Conservation (phyloP, 2,329 filamentous ascomycete genomes). For the Lecanicillium sp. region DNA sequence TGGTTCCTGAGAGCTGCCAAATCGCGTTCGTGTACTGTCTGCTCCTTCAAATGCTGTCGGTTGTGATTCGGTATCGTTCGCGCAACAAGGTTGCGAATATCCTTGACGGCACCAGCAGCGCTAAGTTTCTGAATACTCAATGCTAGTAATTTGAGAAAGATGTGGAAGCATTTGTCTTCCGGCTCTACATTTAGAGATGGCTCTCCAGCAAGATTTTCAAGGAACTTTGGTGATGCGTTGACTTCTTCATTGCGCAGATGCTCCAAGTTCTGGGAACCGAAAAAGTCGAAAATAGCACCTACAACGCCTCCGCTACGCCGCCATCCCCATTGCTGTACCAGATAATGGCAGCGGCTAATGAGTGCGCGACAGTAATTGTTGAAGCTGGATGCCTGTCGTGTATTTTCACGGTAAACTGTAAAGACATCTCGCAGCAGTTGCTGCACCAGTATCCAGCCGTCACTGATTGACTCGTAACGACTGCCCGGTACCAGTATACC, state of each 20-base stretch:
- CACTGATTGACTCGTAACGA: constrained; percentile 27
- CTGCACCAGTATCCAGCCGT: constrained; percentile 58
- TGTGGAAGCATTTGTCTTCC: constrained; percentile 59
- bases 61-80: constrained; percentile 61
- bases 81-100: constrained; percentile 55
- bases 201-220: constrained; percentile 45
- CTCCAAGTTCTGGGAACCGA: constrained; percentile 54
- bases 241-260: constrained; percentile 61
- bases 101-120: constrained; percentile 43
- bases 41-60: constrained; percentile 58
- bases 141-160: constrained; percentile 60
- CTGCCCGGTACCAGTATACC: constrained; percentile 40
- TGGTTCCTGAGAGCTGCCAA: constrained; percentile 61
- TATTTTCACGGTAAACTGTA: constrained; percentile 49
- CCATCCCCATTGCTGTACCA: constrained; percentile 63
- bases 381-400: constrained; percentile 53
- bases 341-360: constrained; percentile 54
- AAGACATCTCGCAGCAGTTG: constrained; percentile 52
- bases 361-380: constrained; percentile 59
- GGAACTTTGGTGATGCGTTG: constrained; percentile 53
- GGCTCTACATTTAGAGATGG: constrained; percentile 45
- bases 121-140: constrained; percentile 48
- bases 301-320: constrained; percentile 50
- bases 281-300: constrained; percentile 61
- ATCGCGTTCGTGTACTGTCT: constrained; percentile 53